Conservation (phyloP, 1,284 basidiomycete species). For the Coniferiporia weirii region DNA sequence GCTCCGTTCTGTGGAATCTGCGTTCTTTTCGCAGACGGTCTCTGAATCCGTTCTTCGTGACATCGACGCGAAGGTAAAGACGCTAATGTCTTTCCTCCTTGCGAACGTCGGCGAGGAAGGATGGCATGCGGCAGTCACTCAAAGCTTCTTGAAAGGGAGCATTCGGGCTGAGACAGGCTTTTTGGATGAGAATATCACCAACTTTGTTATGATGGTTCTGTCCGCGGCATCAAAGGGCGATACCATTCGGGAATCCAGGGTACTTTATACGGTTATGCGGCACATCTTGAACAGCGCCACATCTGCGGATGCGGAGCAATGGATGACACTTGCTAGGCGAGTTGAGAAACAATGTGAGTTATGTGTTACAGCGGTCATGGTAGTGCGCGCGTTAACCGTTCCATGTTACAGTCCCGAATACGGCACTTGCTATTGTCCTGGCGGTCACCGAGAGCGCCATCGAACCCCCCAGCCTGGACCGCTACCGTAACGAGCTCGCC, state of each 20-base stretch:
- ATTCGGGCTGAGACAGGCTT: conserved; percentile 21
- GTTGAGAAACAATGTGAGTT: conserved; percentile 55
- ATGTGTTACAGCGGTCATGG: not conserved
- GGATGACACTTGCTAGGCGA: conserved; percentile 65
- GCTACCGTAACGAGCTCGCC: conserved; percentile 88
- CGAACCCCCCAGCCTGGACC: conserved; percentile 70
- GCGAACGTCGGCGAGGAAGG: conserved; percentile 42
- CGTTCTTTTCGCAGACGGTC: conserved; percentile 43
- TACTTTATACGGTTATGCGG: conserved; percentile 56
- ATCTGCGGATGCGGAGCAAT: conserved; percentile 65
- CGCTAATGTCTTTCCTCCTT: conserved; percentile 66
- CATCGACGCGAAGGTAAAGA: conserved; percentile 49
- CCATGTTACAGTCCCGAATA: conserved; percentile 51
- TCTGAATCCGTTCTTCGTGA: conserved; percentile 36
- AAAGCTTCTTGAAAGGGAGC: conserved; percentile 26
- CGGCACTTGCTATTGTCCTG: conserved; percentile 59
- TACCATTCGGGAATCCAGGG: conserved; percentile 46
- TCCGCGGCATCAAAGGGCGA: conserved; percentile 37
- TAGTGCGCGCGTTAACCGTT: not conserved
- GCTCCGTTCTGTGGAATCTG: conserved; percentile 43
- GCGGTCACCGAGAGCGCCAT: conserved; percentile 59
- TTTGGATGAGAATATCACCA: conserved; percentile 26
- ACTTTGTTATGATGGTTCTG: conserved; percentile 41
- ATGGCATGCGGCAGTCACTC: conserved; percentile 46
- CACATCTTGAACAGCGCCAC: conserved; percentile 57